phyloP scores from a whole-genome alignment of 2,329 filamentous ascomycete species.

The Seiridium unicorne region DNA sequence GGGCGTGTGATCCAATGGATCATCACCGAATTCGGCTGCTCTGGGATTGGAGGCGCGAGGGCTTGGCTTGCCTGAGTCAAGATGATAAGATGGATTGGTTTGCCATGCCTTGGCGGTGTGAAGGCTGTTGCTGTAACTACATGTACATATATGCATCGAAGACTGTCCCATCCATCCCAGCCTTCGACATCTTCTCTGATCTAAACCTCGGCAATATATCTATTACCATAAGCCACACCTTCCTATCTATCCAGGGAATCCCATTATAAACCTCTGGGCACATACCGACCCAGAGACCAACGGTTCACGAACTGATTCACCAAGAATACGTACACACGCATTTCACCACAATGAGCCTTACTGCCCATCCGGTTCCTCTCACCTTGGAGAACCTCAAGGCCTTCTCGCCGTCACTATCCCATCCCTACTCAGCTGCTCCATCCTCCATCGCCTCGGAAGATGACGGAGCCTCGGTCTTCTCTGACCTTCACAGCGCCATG shows the following conservation, averaged over 20 bases:
- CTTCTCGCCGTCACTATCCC: neutral
- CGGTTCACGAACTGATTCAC: neutral
- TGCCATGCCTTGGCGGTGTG: neutral
- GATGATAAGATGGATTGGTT: neutral
- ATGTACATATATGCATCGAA: neutral
- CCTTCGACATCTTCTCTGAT: neutral
- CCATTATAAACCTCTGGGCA: neutral
- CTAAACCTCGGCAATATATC: neutral
- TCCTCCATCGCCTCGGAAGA: slow-evolving; percentile 1
- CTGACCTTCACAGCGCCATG: slow-evolving; percentile 5
- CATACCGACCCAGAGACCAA: neutral
- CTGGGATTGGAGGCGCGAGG: neutral
- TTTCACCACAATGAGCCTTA: neutral
- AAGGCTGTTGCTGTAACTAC: neutral
- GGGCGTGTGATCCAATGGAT: neutral
- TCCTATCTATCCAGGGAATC: neutral
- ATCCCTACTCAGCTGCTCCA: neutral
- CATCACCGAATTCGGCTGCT: neutral
- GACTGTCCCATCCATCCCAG: neutral
- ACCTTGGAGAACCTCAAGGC: slow-evolving; percentile 7
- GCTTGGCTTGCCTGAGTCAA: neutral
- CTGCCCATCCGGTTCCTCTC: neutral
- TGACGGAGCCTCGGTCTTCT: slow-evolving; percentile 19
- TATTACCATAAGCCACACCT: neutral
- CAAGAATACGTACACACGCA: neutral